Conservation (phyloP, 2,329 filamentous ascomycete species). For the Penicillium digitatum region DNA sequence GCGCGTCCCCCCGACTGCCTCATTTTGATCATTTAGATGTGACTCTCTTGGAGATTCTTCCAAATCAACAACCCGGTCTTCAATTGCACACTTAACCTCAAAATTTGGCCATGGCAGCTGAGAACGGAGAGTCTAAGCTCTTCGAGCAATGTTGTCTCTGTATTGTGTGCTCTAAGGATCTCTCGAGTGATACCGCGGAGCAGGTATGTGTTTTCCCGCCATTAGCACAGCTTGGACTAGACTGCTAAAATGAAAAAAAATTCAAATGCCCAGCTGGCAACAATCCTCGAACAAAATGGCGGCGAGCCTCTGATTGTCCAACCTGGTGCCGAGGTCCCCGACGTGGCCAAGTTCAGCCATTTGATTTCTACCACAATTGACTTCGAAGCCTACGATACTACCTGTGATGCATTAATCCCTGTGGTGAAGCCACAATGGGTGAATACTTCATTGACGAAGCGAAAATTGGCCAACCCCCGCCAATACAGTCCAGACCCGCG, state of each 20-base stretch:
- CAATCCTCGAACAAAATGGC: slow-evolving; percentile 47
- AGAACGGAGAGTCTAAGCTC: slow-evolving; percentile 31
- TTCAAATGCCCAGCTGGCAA: slow-evolving; percentile 43
- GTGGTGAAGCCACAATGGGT: slow-evolving; percentile 84
- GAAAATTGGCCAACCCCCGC: slow-evolving; percentile 70
- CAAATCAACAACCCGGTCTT: background rate
- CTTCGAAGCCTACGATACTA: slow-evolving; percentile 78
- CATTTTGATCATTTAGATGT: background rate
- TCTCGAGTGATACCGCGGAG: slow-evolving; percentile 38
- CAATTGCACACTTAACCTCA: background rate
- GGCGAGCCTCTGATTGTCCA: slow-evolving; percentile 47
- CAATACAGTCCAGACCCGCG: slow-evolving; percentile 87
- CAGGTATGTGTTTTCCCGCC: slow-evolving; percentile 33
- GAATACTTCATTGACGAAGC: slow-evolving; percentile 62
- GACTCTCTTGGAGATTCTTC: background rate
- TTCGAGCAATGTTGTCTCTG: slow-evolving; percentile 47
- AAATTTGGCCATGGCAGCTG: slow-evolving; percentile 25
- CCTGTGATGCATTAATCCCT: slow-evolving; percentile 72
- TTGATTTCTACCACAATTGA: slow-evolving; percentile 76
- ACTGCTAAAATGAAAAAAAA: slow-evolving; percentile 6
- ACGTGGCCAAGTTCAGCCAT: slow-evolving; percentile 54
- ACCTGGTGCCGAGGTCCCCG: slow-evolving; percentile 34
- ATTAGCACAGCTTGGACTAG: background rate
- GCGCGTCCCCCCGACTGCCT: slow-evolving; percentile 1
- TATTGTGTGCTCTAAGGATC: slow-evolving; percentile 43